These are phyloP conservation scores for Arabidopsis suecica DNA, from an alignment of 345 rosid species.

Conservation along the genomic window DNA sequence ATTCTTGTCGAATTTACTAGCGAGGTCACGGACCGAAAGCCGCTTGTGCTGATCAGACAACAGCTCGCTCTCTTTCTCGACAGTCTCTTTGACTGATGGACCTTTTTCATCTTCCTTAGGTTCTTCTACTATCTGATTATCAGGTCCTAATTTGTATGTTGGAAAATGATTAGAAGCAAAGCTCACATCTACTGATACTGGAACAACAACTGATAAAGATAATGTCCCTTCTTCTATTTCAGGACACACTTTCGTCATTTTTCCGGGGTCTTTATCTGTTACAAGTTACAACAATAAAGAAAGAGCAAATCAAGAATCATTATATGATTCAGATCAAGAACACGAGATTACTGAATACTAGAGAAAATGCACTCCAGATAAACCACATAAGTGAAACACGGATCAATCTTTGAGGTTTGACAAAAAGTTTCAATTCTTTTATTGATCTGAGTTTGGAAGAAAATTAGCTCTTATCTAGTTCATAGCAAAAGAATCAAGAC, in stretches of 20 bases:
- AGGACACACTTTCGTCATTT: conserved; percentile 49
- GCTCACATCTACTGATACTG: conserved; percentile 94
- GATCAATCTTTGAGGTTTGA: not conserved
- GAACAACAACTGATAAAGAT: conserved; percentile 47
- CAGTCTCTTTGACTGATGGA: conserved; percentile 81
- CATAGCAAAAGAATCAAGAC: not conserved
- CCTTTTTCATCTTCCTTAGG: conserved; percentile 76
- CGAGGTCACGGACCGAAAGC: conserved; percentile 96
- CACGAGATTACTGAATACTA: not conserved
- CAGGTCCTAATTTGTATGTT: conserved; percentile 84
- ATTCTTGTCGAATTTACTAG: conserved; percentile 96
- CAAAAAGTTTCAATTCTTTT: not conserved
- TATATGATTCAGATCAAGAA: conserved; percentile 9
- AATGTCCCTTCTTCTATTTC: conserved; percentile 38
- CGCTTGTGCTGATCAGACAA: conserved; percentile 93
- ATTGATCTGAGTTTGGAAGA: conserved; percentile 8
- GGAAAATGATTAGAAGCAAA: conserved; percentile 79
- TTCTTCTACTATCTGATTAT: conserved; percentile 89
- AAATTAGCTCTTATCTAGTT: not conserved
- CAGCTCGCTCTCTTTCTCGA: conserved; percentile 68
- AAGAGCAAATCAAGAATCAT: conserved; percentile 5
- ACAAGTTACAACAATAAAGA: not conserved
- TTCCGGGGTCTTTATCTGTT: conserved; percentile 17
- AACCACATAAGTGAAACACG: not conserved
- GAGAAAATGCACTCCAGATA: conserved; percentile 2